phyloP scores from a whole-genome alignment of 202 grass and related monocot species.

The Elaeis oleifera region DNA sequence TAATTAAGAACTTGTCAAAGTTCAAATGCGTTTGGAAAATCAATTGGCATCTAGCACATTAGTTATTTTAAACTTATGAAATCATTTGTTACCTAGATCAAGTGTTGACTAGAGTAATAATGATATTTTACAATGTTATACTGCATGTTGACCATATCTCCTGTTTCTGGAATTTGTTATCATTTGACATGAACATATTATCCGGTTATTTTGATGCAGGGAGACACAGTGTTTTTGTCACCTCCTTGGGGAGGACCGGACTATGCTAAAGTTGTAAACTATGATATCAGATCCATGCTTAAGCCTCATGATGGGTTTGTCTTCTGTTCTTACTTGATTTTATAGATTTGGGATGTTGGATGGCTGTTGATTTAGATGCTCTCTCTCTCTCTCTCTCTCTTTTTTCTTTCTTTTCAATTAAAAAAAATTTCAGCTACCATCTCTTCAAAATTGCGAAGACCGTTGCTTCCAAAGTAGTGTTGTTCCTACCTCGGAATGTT shows the following conservation, averaged over 20 bases:
- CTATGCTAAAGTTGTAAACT: slow-evolving; percentile 67
- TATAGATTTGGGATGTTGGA: background rate
- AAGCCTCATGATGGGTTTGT: slow-evolving; percentile 87
- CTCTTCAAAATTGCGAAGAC: slow-evolving; percentile 64
- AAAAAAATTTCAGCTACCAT: slow-evolving; percentile 37
- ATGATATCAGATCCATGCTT: slow-evolving; percentile 82
- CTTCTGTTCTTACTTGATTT: slow-evolving; percentile 11
- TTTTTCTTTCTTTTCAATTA: background rate
- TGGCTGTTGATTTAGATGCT: slow-evolving; percentile 2
- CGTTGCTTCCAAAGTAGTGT: slow-evolving; percentile 76
- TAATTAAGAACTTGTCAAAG: no score
- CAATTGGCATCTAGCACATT: no score
- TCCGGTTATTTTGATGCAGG: slow-evolving; percentile 29
- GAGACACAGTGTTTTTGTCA: slow-evolving; percentile 76
- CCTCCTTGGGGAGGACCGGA: slow-evolving; percentile 97
- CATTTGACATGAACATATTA: background rate
- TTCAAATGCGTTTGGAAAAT: no score
- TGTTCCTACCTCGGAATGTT: slow-evolving; percentile 94
- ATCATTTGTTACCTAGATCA: no score
- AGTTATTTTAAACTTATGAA: no score
- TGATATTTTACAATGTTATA: no score
- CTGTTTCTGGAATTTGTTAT: background rate
- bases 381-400: background rate
- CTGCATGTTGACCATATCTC: background rate
- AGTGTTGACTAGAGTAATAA: no score